These are phyloP conservation scores for Dunaliella primolecta DNA, from an alignment of 139 green algal species.

Conservation along the genomic window DNA sequence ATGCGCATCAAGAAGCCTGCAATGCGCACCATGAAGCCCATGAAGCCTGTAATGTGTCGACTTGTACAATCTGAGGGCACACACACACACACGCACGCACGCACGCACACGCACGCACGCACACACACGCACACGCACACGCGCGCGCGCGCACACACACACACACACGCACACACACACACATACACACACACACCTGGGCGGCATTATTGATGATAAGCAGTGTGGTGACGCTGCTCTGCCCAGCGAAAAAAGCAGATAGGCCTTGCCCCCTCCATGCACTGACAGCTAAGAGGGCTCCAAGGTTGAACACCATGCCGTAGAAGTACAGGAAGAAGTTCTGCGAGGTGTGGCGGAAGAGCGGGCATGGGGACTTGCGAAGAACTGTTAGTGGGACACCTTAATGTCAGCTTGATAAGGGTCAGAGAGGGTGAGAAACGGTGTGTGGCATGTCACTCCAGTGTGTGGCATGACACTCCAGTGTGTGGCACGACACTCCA, in stretches of 20 bases:
- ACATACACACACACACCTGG: constrained; percentile 28
- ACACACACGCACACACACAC: constrained; percentile 1
- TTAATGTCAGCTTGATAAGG: no score
- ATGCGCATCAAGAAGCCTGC: no score
- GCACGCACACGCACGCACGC: not conserved
- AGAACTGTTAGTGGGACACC: no score
- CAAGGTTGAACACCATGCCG: constrained; percentile 82
- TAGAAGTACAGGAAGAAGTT: constrained; percentile 99
- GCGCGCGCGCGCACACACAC: not conserved
- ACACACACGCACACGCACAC: not conserved
- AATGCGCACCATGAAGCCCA: no score
- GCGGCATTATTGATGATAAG: constrained; percentile 91
- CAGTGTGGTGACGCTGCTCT: constrained; percentile 56
- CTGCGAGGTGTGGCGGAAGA: constrained; percentile 52
- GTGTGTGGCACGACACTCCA: no score
- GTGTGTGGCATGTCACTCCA: no score
- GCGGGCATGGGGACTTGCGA: no score
- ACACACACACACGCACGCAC: not conserved
- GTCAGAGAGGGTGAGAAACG: no score
- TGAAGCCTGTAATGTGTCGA: no score
- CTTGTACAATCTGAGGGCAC: no score
- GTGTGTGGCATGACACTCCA: no score
- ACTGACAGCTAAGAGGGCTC: constrained; percentile 45
- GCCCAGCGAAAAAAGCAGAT: constrained; percentile 28
- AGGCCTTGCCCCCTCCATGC: constrained; percentile 22